These are phyloP conservation scores for Dendrobium catenatum DNA, from an alignment of 106 monocot genomes.

Conservation along the genomic window DNA sequence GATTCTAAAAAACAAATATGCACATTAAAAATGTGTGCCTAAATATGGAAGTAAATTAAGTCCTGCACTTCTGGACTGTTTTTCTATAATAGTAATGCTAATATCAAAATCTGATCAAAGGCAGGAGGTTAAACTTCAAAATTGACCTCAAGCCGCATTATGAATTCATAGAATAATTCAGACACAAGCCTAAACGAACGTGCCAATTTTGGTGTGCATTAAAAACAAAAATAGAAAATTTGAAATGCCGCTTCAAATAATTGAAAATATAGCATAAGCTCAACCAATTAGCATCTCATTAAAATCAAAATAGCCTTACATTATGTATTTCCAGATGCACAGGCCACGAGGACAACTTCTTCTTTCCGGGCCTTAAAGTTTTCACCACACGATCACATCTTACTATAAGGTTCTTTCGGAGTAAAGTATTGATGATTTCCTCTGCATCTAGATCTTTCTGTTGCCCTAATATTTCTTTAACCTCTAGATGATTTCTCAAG, in stretches of 20 bases:
- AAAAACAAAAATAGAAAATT: background rate
- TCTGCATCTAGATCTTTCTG: slow-evolving; percentile 84
- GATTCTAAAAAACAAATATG: background rate
- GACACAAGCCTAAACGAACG: background rate
- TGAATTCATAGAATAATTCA: background rate
- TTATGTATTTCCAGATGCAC: slow-evolving; percentile 78
- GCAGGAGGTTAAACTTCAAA: background rate
- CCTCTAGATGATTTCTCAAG: slow-evolving; percentile 66
- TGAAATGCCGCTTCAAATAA: background rate
- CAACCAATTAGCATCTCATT: background rate
- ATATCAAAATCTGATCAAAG: background rate
- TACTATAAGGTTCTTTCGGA: slow-evolving; percentile 69
- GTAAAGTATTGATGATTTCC: slow-evolving; percentile 64
- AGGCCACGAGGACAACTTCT: slow-evolving; percentile 96
- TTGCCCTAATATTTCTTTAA: slow-evolving; percentile 62
- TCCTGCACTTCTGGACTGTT: background rate
- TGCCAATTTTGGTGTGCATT: background rate
- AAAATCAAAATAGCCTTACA: slow-evolving; percentile 33
- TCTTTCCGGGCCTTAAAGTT: slow-evolving; percentile 95
- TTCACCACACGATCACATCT: slow-evolving; percentile 95
- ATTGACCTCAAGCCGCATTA: background rate
- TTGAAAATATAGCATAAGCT: background rate
- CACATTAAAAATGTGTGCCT: too few relatives aligned
- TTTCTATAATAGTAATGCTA: background rate
- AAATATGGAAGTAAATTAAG: too few relatives aligned